phyloP scores from a whole-genome alignment of 2,329 filamentous ascomycete species.

The Pseudogymnoascus sp. region DNA sequence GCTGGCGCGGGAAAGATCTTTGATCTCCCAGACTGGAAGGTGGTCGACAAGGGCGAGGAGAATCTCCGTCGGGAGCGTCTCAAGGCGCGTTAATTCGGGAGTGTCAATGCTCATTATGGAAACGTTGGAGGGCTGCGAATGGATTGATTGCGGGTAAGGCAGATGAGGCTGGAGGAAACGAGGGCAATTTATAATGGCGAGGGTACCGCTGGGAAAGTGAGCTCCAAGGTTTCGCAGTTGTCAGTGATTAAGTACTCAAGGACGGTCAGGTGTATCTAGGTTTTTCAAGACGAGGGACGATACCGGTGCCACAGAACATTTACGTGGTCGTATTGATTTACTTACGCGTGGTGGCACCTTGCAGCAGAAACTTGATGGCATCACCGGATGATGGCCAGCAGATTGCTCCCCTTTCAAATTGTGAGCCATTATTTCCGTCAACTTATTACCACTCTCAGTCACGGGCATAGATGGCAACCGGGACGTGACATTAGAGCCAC shows the following conservation, averaged over 20 bases:
- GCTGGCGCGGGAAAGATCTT: constrained; percentile 12
- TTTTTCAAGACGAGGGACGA: background rate
- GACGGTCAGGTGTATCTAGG: background rate
- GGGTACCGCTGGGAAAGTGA: background rate
- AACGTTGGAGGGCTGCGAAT: background rate
- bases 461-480: constrained; percentile 1
- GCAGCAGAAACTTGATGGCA: background rate
- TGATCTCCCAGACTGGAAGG: constrained; percentile 9
- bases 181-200: background rate
- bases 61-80: constrained; percentile 10
- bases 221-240: background rate
- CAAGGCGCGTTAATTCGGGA: background rate
- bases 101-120: background rate
- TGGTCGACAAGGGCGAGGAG: constrained; percentile 10
- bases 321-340: background rate
- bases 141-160: constrained; percentile 1
- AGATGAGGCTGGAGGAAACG: background rate
- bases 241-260: background rate
- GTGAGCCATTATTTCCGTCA: too few relatives aligned
- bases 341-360: background rate
- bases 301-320: background rate
- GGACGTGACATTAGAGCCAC: background rate
- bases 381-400: too few relatives aligned
- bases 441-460: background rate
- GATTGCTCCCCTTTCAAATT: too few relatives aligned